Conservation (phyloP, 2,329 filamentous ascomycete species). For the Leptographium radiaticola region DNA sequence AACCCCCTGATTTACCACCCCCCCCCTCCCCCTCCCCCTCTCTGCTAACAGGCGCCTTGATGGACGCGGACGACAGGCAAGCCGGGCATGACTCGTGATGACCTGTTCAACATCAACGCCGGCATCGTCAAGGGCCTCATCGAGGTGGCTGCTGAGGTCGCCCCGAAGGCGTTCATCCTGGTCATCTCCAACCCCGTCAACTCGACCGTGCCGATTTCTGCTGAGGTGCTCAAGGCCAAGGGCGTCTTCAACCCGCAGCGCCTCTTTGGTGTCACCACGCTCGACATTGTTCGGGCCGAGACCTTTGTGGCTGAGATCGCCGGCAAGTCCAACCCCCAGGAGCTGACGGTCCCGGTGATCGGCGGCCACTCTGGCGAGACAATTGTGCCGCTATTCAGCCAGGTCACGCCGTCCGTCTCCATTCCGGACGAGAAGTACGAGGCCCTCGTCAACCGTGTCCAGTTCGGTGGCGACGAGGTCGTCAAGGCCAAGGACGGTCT, state of each 20-base stretch:
- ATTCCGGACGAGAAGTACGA: slow-evolving; percentile 87
- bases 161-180: slow-evolving; percentile 86
- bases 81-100: slow-evolving; percentile 98
- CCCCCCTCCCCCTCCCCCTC: not conserved
- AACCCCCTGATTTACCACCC: not conserved
- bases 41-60: not conserved
- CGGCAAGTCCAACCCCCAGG: slow-evolving; percentile 69
- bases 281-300: slow-evolving; percentile 96
- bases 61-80: slow-evolving; percentile 53
- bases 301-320: slow-evolving; percentile 83
- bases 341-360: slow-evolving; percentile 80
- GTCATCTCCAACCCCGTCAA: slow-evolving; percentile 99
- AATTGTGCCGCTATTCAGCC: slow-evolving; percentile 94
- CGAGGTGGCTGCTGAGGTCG: slow-evolving; percentile 73
- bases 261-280: slow-evolving; percentile 95
- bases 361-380: slow-evolving; percentile 97
- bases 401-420: slow-evolving; percentile 63
- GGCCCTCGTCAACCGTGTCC: slow-evolving; percentile 82
- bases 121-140: slow-evolving; percentile 92
- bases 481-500: slow-evolving; percentile 77
- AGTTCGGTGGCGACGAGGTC: slow-evolving; percentile 94
- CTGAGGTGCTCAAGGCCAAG: slow-evolving; percentile 89
- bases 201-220: slow-evolving; percentile 94
- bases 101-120: slow-evolving; percentile 99
- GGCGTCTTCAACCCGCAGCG: slow-evolving; percentile 89